phyloP scores from a whole-genome alignment of 768 basidiomycete genomes.

The Mycena rebaudengoi region DNA sequence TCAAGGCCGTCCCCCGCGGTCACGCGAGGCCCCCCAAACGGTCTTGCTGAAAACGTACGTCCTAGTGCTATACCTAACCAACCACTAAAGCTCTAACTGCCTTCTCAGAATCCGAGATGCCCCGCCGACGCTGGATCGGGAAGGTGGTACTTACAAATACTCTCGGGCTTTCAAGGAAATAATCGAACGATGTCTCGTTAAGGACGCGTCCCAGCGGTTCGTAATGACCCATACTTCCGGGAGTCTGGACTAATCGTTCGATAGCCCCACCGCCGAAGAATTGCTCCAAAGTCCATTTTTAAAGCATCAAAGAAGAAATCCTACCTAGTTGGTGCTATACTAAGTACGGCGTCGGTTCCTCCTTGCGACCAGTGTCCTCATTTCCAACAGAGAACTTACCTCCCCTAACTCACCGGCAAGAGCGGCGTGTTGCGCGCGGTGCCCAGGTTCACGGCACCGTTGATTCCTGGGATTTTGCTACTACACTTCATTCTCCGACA shows the following conservation, averaged over 20 bases:
- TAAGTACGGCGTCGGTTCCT: slow-evolving; percentile 53
- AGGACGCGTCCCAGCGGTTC: slow-evolving; percentile 83
- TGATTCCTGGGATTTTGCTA: slow-evolving; percentile 85
- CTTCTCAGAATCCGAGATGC: slow-evolving; percentile 71
- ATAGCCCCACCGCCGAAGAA: slow-evolving; percentile 82
- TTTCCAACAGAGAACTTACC: slow-evolving; percentile 69
- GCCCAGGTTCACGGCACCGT: slow-evolving; percentile 56
- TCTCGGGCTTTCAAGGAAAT: slow-evolving; percentile 86
- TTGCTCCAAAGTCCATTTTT: slow-evolving; percentile 83
- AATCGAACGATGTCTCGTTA: slow-evolving; percentile 81
- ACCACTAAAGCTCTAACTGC: slow-evolving; percentile 1
- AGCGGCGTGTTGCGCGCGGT: slow-evolving; percentile 59
- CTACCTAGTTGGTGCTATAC: slow-evolving; percentile 79
- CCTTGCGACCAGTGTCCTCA: neutral
- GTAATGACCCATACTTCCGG: slow-evolving; percentile 2
- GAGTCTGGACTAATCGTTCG: neutral
- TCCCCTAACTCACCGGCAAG: slow-evolving; percentile 76
- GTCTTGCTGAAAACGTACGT: slow-evolving; percentile 80
- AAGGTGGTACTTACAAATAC: slow-evolving; percentile 77
- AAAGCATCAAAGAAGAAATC: slow-evolving; percentile 79
- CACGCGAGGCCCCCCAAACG: slow-evolving; percentile 74
- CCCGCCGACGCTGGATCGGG: slow-evolving; percentile 79
- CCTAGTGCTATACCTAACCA: slow-evolving; percentile 15
- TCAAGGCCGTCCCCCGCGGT: slow-evolving; percentile 87
- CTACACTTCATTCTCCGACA: slow-evolving; percentile 52